Percentiles rank a stretch among this genome's conserved stretches.
Evolutionary conservation across 148 eudicot species (phyloP).

Genomic region (Rhododendron molle): DNA sequence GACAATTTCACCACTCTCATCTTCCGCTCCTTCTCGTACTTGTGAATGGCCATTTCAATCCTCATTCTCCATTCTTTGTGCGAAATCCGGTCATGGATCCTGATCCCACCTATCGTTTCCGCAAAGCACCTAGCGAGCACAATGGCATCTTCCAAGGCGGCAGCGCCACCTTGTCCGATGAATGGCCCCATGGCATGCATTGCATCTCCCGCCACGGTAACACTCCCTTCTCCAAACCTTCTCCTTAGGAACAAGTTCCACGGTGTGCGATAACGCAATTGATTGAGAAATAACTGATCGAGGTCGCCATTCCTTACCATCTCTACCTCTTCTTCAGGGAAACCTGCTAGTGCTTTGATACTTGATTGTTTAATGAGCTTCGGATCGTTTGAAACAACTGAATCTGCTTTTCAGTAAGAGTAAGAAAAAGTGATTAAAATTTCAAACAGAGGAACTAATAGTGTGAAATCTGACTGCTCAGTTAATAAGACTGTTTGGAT

Average conservation of each 20-base stretch:
- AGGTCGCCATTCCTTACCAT: slow-evolving; percentile 7
- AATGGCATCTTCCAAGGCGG: slow-evolving; percentile 9
- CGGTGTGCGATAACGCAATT: slow-evolving; percentile 10
- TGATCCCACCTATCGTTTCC: not conserved
- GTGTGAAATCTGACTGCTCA: not conserved
- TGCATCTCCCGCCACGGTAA: slow-evolving; percentile 17
- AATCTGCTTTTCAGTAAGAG: not conserved
- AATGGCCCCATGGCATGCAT: slow-evolving; percentile 21
- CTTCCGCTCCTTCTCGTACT: slow-evolving; percentile 10
- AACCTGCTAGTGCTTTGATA: slow-evolving; percentile 2
- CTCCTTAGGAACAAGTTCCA: slow-evolving; percentile 3
- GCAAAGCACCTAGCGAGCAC: slow-evolving; percentile 14
- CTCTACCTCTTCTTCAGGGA: slow-evolving; percentile 11
- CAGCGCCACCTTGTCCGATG: slow-evolving; percentile 13
- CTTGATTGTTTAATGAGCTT: slow-evolving; percentile 10
- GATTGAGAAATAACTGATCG: slow-evolving; percentile 11
- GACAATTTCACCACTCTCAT: slow-evolving; percentile 10
- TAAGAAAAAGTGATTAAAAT: not conserved
- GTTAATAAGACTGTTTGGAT: not conserved
- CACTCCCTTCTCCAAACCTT: not conserved
- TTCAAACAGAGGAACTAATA: not conserved
- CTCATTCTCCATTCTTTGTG: not conserved
- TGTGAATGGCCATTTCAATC: not conserved
- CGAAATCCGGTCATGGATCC: too few species aligned
- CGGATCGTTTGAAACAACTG: slow-evolving; percentile 8